phyloP scores from a whole-genome alignment of 2,329 filamentous ascomycete genomes.

The Phialemoniopsis sp. region DNA sequence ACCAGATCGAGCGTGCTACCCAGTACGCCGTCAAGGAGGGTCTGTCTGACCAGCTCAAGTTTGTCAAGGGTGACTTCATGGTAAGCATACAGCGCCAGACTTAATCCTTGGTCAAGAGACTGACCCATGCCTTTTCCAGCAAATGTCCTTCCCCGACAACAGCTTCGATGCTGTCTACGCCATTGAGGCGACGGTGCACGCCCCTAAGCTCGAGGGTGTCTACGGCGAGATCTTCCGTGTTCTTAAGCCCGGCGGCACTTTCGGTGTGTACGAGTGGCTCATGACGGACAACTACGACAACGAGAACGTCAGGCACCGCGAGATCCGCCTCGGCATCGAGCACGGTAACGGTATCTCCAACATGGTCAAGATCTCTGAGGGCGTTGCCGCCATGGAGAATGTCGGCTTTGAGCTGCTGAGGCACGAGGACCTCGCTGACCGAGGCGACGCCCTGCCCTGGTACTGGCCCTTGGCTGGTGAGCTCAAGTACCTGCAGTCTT shows the following conservation, averaged over 20 bases:
- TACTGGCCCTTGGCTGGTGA: slow-evolving; percentile 90
- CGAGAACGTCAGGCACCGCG: slow-evolving; percentile 77
- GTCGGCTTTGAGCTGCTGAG: slow-evolving; percentile 82
- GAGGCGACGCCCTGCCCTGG: slow-evolving; percentile 77
- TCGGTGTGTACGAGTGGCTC: slow-evolving; percentile 98
- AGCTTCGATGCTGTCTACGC: slow-evolving; percentile 93
- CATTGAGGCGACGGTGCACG: slow-evolving; percentile 95
- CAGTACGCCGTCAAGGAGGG: slow-evolving; percentile 79
- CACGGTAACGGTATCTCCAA: slow-evolving; percentile 95
- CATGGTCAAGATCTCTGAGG: slow-evolving; percentile 87
- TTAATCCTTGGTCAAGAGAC: too few species aligned
- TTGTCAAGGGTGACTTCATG: slow-evolving; percentile 98
- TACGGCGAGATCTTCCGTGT: slow-evolving; percentile 95
- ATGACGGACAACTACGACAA: slow-evolving; percentile 98
- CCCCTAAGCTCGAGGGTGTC: slow-evolving; percentile 83
- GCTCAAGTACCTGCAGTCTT: slow-evolving; percentile 74
- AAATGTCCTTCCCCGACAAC: slow-evolving; percentile 93
- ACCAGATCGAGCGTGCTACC: slow-evolving; percentile 94
- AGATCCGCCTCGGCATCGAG: slow-evolving; percentile 92
- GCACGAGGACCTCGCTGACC: slow-evolving; percentile 81
- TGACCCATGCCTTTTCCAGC: slow-evolving; percentile 39
- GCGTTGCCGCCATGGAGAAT: slow-evolving; percentile 74
- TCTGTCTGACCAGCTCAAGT: slow-evolving; percentile 73
- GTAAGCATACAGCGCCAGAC: too few species aligned
- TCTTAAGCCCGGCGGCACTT: slow-evolving; percentile 90